Conservation (phyloP, 768 basidiomycete species). For the Pholiota conissans region DNA sequence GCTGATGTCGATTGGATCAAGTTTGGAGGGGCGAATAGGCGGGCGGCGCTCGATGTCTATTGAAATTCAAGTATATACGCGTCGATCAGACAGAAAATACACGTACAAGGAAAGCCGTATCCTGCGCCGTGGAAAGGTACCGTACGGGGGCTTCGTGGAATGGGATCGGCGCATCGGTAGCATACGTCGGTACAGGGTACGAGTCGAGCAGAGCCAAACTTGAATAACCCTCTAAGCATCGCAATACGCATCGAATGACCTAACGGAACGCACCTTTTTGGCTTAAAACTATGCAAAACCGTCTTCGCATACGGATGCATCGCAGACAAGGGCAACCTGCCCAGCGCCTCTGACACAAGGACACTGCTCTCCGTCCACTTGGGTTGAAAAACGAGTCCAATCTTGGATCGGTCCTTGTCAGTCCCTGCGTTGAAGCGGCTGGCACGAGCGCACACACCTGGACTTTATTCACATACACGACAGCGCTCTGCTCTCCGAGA, state of each 20-base stretch:
- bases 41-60: slow-evolving; percentile 33
- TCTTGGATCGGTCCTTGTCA: slow-evolving; percentile 39
- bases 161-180: slow-evolving; percentile 30
- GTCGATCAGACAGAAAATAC: neutral
- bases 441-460: slow-evolving; percentile 42
- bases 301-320: slow-evolving; percentile 49
- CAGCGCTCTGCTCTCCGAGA: slow-evolving; percentile 52
- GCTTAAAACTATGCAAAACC: slow-evolving; percentile 43
- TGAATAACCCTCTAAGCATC: too few species aligned
- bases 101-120: slow-evolving; percentile 21
- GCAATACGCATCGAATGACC: too few species aligned
- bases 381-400: slow-evolving; percentile 52
- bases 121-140: slow-evolving; percentile 40
- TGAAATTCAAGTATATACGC: neutral
- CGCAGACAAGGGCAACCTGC: slow-evolving; percentile 47
- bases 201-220: slow-evolving; percentile 54
- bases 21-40: slow-evolving; percentile 55
- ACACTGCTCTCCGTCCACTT: slow-evolving; percentile 46
- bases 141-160: slow-evolving; percentile 50
- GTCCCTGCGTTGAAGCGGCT: too few species aligned
- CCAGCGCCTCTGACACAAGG: slow-evolving; percentile 52
- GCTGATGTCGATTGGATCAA: slow-evolving; percentile 56
- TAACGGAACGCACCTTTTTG: slow-evolving; percentile 37
- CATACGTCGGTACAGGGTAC: slow-evolving; percentile 51
- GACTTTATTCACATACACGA: slow-evolving; percentile 42